Evolutionary conservation across 805 yeast species (phyloP).

Genomic region (Cyberlindnera maclurae): DNA sequence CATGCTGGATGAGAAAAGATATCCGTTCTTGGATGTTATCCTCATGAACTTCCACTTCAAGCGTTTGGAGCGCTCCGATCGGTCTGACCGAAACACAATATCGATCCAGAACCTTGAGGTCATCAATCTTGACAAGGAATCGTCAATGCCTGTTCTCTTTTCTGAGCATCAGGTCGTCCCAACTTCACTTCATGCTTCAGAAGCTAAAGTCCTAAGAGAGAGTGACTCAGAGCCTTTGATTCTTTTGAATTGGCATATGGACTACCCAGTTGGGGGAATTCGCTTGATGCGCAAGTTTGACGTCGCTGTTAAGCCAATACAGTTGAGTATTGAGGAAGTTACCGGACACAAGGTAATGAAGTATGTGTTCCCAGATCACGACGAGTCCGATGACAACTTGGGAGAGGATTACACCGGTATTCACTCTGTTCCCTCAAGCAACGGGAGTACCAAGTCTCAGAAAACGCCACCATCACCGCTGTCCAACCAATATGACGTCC

Average conservation of each 20-base stretch:
- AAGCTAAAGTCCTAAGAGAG: conserved; percentile 13
- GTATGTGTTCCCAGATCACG: conserved; percentile 61
- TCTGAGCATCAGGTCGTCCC: conserved; percentile 34
- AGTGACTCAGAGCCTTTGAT: conserved; percentile 29
- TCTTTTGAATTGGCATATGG: conserved; percentile 64
- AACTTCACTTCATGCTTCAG: conserved; percentile 8
- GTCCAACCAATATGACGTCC: not conserved
- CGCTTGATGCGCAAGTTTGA: conserved; percentile 64
- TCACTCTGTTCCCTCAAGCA: not conserved
- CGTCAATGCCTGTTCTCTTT: conserved; percentile 65
- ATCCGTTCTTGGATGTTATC: conserved; percentile 65
- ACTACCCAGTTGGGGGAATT: conserved; percentile 85
- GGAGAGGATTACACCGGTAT: not conserved
- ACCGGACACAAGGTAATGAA: conserved; percentile 56
- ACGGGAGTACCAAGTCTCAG: not conserved
- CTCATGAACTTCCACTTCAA: conserved; percentile 54
- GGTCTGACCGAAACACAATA: conserved; percentile 57
- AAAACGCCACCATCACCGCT: conserved; percentile 1
- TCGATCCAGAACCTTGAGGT: conserved; percentile 60
- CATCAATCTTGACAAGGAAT: conserved; percentile 49
- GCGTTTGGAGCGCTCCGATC: conserved; percentile 56
- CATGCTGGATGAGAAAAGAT: conserved; percentile 49
- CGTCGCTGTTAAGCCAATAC: conserved; percentile 56
- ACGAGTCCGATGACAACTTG: conserved; percentile 3
- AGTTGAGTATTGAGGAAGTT: conserved; percentile 63